Evolutionary conservation across 305 asterid genomes (phyloP), one percentile per base, ranked within the genome.

Genomic region (Rubia balearica): DNA sequence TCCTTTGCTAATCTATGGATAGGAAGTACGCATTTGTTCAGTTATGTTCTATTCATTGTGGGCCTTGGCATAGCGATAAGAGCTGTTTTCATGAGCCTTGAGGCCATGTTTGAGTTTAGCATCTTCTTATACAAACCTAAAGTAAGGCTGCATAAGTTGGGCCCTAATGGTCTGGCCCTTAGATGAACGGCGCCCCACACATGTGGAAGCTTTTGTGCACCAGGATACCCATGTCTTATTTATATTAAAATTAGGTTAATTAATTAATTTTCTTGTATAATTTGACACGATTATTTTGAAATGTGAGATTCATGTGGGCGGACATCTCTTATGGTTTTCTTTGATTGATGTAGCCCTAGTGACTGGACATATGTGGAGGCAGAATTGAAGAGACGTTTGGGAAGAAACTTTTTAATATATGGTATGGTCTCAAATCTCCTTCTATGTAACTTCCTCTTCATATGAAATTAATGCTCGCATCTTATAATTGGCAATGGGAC

Each of bases 351-450:
- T 91, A 94, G 99, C 87, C 96, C 98, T 38, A 79, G 86, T 77
- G 98, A 94, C 77, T 94, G 99, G 98, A 85, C 85, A 22, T 89
- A 91, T 76, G 89, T 86, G 73, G 90, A 94, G 85, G 88, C 86
- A 69, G 93, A 89, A 82, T 72, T 94, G 86, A 88, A 87, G 88
- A 88, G 83, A 83, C 91, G 87, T 48, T 76, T 94, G 73, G 98
- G 98, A 68, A 86, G 78, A 76, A 85, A 74, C 3, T 88, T 88
- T 86, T 78, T 91, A 75, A 84, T 89, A 67, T 82, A 85, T 67
- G 98, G 99, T 91, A 85, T 59, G 80, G 49, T 68, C 45, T 51
- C 57, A 65, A 53, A 43, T 21, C 48, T 68, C 57, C 38, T 55
- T 19, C 75, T 70, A 43, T 77, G 24, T 11, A 60, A 67, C 30